Conservation (phyloP, 2,329 filamentous ascomycete species). For the Ciborinia camelliae region DNA sequence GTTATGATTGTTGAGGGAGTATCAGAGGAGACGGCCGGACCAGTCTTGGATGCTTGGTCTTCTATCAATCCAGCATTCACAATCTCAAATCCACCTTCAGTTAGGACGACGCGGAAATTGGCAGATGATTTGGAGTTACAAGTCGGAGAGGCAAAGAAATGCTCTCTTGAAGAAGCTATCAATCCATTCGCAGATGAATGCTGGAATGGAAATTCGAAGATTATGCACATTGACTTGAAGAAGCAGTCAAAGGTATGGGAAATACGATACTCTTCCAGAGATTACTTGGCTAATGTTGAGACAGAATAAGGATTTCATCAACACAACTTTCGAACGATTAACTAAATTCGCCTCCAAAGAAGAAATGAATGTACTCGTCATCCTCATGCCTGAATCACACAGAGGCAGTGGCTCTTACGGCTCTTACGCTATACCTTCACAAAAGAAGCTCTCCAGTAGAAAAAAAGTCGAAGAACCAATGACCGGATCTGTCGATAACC, state of each 20-base stretch:
- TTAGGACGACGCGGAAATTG: conserved; percentile 33
- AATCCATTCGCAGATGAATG: conserved; percentile 35
- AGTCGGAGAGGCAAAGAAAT: conserved; percentile 27
- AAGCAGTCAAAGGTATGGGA: conserved; percentile 28
- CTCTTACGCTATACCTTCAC: conserved; percentile 30
- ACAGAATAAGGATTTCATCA: conserved; percentile 10
- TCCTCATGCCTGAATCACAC: conserved; percentile 34
- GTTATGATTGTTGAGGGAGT: conserved; percentile 58
- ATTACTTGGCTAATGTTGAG: not conserved
- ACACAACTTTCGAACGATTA: conserved; percentile 25
- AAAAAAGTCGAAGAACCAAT: conserved; percentile 34
- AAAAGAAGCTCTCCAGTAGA: conserved; percentile 27
- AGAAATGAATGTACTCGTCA: conserved; percentile 34
- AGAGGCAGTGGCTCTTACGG: conserved; percentile 31
- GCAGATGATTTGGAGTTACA: conserved; percentile 35
- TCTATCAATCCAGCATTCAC: conserved; percentile 47
- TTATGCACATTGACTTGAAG: conserved; percentile 31
- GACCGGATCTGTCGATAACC: conserved; percentile 22
- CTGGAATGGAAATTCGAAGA: conserved; percentile 38
- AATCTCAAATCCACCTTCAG: conserved; percentile 45
- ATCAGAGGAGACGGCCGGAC: conserved; percentile 44
- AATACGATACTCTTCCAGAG: not conserved
- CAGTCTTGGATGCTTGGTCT: conserved; percentile 44
- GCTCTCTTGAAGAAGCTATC: conserved; percentile 33
- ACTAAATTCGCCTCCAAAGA: conserved; percentile 29